Base-by-base conservation (phyloP, 352 stramenopile genomes). In the Phytophthora hybrid region DNA sequence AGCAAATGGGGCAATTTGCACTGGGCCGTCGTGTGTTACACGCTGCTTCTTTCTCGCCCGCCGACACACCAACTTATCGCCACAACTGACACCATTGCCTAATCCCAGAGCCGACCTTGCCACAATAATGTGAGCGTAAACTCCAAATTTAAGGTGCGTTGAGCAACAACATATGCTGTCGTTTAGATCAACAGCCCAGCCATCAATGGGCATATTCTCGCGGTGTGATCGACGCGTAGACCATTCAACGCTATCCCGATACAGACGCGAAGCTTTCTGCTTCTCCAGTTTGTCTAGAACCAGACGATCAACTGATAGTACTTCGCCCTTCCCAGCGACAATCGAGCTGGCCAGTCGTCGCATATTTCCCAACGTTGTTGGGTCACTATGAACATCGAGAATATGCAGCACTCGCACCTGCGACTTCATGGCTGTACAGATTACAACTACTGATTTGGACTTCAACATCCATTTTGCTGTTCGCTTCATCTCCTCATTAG, bases 331-430 rank as follows among this genome's bases (percentile, higher is more conserved):
- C 9, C 2, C 18, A 19, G 7, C 23, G 10, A 56, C 44, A 21
- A 49, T 8, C 39, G 31, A 58, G 26, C 16, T 70, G 7, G 54
- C 63, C 29, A 53, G 14, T 23, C 44, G 26, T 53, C 56, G 34
- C 29, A 73, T 58, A 7, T 16, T 39, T 46, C 26, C 23, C 44
- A 61, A 37, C 2, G 44, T 32, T 14, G 31, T 31, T 4, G 18
- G 16, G 32, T 69, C 56, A 21, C 47, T 26, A 51, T 58, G 39
- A 14, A 61, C n/a, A 11, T 69, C 67, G 52, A 74, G 44, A 21
- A 74, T 60, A 34, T 68, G 59, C 16, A 74, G 5, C 3, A 74
- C 67, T 1, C 44, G 19, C 13, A n/a, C n/a, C n/a, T n/a, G n/a
- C n/a, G n/a, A n/a, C n/a, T n/a, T n/a, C n/a, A n/a, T n/a, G n/a